Conservation (phyloP, 768 basidiomycete species). For the Filobasidium floriforme region DNA sequence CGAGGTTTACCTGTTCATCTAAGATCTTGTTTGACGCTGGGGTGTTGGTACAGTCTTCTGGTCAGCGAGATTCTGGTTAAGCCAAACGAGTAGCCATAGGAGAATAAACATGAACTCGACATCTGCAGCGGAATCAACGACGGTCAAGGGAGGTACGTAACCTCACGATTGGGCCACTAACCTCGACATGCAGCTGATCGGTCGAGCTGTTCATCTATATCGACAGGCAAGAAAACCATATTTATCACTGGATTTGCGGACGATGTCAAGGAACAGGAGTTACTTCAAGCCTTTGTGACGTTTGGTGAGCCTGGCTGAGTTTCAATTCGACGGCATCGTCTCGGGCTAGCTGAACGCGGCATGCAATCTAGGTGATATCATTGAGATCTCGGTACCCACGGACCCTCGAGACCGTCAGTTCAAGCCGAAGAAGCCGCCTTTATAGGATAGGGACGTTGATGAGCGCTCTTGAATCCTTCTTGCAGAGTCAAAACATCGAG, state of each 20-base stretch:
- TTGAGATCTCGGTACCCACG: slow-evolving; percentile 81
- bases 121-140: neutral
- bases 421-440: too few relatives aligned
- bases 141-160: neutral
- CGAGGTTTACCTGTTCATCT: too few relatives aligned
- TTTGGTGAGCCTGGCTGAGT: slow-evolving; percentile 81
- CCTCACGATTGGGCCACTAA: neutral
- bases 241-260: slow-evolving; percentile 65
- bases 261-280: slow-evolving; percentile 67
- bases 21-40: too few relatives aligned
- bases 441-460: too few relatives aligned
- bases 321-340: too few relatives aligned
- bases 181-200: neutral
- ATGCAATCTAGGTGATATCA: slow-evolving; percentile 64
- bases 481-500: slow-evolving; percentile 51
- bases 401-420: slow-evolving; percentile 62
- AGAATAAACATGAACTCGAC: neutral
- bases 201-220: neutral
- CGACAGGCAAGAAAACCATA: slow-evolving; percentile 38
- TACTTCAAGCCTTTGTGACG: slow-evolving; percentile 73
- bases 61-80: too few relatives aligned
- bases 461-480: too few relatives aligned
- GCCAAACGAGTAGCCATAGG: too few relatives aligned
- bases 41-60: too few relatives aligned
- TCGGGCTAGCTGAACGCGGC: slow-evolving; percentile 3